Evolutionary conservation across 495 filamentous ascomycete genomes (phyloP), one percentile per base, ranked within the genome.

Genomic region (Penicillium parvum): DNA sequence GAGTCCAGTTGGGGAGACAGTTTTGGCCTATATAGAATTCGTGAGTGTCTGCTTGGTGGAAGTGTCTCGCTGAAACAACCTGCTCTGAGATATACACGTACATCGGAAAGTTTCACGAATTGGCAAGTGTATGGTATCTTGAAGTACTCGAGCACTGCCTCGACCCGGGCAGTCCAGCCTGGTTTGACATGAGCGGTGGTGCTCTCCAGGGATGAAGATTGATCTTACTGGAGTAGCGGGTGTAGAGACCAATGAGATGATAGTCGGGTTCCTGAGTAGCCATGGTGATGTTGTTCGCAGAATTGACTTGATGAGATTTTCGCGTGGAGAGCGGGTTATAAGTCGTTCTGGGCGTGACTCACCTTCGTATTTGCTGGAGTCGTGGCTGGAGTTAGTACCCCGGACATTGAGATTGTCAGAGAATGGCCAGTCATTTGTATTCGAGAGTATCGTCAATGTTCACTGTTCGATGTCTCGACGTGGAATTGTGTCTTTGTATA

Each of bases 161-260:
- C 65, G 2, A 66, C 56, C 12, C 65, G 61, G 0, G 58, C 48
- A 6, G 63, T 66, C 65, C 63, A 68, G 40, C 65, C 65, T 68
- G 20, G 12, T 12, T 17, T n/a, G n/a, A n/a, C 11, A 27, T 21
- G 9, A 29, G 52, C 50, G 41, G 52, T 18, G 17, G 19, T 26
- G 5, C 2, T 9, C 28, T 25, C 11, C 18, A 14, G 4, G 23
- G 23, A 25, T n/a, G 6, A 5, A 9, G 18, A 20, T 18, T 15
- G 9, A 4, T 25, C 49, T 16, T 53, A 67, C 64, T 61, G 19
- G 64, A 67, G 29, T 67, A 67, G 17, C 64, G 53, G 18, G 64
- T 67, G 28, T 56, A 26, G 20, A 47, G 45, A 3, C 64, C 61
- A 33, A 67, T 45, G n/a, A 67, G 44, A 27, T 61, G 61, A 42